Evolutionary conservation across 306 rosid genomes (phyloP).

Genomic region (Vigna hirtella): DNA sequence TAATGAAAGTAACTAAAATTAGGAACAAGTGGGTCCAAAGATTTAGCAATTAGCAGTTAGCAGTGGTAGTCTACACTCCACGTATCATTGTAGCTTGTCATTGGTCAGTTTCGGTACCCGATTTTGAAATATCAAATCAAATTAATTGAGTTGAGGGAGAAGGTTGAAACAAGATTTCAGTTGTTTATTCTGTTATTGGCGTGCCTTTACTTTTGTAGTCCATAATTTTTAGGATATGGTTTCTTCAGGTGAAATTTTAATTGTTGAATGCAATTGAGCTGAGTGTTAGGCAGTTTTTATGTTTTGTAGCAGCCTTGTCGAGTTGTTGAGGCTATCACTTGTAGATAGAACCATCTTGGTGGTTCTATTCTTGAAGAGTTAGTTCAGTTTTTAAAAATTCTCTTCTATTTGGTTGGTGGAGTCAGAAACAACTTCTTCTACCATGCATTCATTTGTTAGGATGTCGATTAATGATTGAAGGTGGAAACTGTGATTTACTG

Average conservation of each 20-base stretch:
- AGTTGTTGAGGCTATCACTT: neutral
- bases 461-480: no score
- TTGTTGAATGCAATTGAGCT: neutral
- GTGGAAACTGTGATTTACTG: no score
- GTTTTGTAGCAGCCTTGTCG: neutral
- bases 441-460: no score
- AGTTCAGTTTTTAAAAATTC: neutral
- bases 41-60: no score
- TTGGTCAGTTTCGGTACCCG: neutral
- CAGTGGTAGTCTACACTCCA: neutral
- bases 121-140: neutral
- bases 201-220: neutral
- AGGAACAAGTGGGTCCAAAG: constrained; percentile 4
- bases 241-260: neutral
- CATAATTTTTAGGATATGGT: neutral
- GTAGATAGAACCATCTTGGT: no score
- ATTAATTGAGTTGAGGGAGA: constrained; percentile 3
- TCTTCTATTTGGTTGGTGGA: neutral
- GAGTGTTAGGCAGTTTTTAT: neutral
- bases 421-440: neutral
- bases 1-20: neutral
- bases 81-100: neutral
- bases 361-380: neutral
- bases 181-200: neutral
- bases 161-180: neutral